Base-by-base conservation (phyloP, 108 stramenopile species). In the Stephanodiscus triporus region DNA sequence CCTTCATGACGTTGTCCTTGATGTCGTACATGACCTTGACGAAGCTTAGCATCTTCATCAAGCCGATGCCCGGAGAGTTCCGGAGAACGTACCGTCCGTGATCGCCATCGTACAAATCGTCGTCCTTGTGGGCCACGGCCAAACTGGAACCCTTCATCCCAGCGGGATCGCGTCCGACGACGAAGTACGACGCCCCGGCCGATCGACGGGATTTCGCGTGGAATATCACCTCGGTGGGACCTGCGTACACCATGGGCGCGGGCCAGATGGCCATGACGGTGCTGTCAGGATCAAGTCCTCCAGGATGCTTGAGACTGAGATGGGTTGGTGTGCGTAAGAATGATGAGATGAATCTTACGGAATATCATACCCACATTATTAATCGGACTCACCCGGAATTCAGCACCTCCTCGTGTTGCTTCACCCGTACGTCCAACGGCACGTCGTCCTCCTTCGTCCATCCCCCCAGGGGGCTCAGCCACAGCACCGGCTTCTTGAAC, bases 261-360 rank as follows among this genome's bases (percentile, higher is more conserved):
- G 98, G 98, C 98, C 98, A 99, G 83, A 99, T 99, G 36, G 97
- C 98, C 98, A 99, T 99, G 78, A 99, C 98, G 9, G 98, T 99
- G 16, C 87, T 93, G 6, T 75, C 93, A 24, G 97, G 96, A 84
- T 99, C 96, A 36, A 99, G 89, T 53, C 95, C 95, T 74, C 95
- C 95, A 23, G 95, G 95, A 70, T 96, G 95, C 23, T 79, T 66
- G 19, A 87, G 82, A 27, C 85, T 83, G 66, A 13, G 29, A 51
- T 23, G 32, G 32, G 32, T 34, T 2, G 32, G 32, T 34, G 5
- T 5, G 5, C 32, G 64, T 61, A 38, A 70, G 24, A 27, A 66
- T 40, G 22, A 66, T 40, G 17, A 45, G 19, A 23, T 67, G 6
- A 53, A 57, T n/a, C 53, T 26, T 13, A 54, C 53, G 16, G 8